These are phyloP conservation scores for Zymoseptoria passerinii DNA, from an alignment of 2,329 filamentous ascomycete species.

Conservation along the genomic window DNA sequence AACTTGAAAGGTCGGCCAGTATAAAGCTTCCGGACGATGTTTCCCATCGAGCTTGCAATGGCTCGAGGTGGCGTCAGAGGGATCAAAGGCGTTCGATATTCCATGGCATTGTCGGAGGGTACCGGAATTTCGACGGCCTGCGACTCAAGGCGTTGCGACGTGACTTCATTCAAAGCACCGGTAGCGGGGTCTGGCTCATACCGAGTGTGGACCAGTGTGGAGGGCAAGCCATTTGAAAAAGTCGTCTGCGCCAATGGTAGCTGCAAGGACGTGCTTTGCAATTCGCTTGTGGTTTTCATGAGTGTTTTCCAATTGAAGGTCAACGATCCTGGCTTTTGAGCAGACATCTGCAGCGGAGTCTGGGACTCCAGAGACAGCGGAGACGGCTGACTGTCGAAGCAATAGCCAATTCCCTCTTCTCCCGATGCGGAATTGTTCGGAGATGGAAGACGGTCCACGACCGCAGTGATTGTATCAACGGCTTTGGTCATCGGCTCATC, in stretches of 20 bases:
- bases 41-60: constrained; percentile 62
- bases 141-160: constrained; percentile 15
- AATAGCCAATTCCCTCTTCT: constrained; percentile 26
- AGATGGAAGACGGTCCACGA: constrained; percentile 25
- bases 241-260: constrained; percentile 69
- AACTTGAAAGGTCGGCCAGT: background rate
- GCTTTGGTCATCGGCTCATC: constrained; percentile 7
- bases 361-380: constrained; percentile 6
- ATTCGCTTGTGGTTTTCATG: background rate
- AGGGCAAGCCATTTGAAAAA: constrained; percentile 60
- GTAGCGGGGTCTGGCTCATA: constrained; percentile 16
- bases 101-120: background rate
- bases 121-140: constrained; percentile 12
- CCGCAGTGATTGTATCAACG: constrained; percentile 21
- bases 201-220: constrained; percentile 42
- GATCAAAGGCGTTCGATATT: constrained; percentile 25
- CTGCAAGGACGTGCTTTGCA: constrained; percentile 15
- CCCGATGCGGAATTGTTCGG: constrained; percentile 6
- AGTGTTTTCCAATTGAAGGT: constrained; percentile 10
- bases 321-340: constrained; percentile 25
- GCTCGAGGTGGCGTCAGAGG: constrained; percentile 55
- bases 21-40: constrained; percentile 57
- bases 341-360: constrained; percentile 9
- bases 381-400: constrained; percentile 5
- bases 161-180: constrained; percentile 4